Evolutionary conservation across 441 rosid genomes (phyloP).

Genomic region (Cnidoscolus chayamansa): DNA sequence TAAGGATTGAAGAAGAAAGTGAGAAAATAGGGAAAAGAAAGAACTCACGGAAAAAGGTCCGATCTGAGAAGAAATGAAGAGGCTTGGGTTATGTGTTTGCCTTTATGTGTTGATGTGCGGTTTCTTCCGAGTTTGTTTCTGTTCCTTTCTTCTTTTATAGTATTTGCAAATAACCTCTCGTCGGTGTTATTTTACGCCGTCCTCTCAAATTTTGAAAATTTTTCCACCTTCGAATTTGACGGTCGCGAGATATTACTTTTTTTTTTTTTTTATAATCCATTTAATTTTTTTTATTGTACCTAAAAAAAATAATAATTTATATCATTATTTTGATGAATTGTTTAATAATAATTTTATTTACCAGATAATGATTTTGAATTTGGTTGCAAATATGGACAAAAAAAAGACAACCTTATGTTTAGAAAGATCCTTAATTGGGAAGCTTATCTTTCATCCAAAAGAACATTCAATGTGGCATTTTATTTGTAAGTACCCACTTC

Average conservation of each 20-base stretch:
- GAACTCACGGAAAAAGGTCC: conserved; percentile 16
- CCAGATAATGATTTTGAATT: too few species aligned
- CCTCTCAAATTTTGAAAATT: conserved; percentile 13
- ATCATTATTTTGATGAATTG: too few species aligned
- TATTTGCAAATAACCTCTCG: conserved; percentile 26
- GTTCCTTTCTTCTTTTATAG: conserved; percentile 30
- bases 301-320: too few species aligned
- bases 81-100: conserved; percentile 10
- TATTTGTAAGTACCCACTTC: neutral
- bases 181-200: conserved; percentile 56
- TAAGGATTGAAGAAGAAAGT: neutral
- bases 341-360: too few species aligned
- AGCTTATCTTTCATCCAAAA: conserved; percentile 8
- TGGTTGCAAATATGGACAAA: too few species aligned
- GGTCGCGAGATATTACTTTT: too few species aligned
- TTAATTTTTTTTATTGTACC: neutral
- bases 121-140: conserved; percentile 21
- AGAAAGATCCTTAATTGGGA: neutral
- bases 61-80: conserved; percentile 19
- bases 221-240: neutral
- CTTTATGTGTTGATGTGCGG: neutral
- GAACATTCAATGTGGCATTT: neutral
- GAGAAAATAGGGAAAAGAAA: neutral
- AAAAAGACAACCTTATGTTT: too few species aligned
- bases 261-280: neutral